Evolutionary conservation across 352 stramenopile genomes (phyloP), one percentile per base, ranked within the genome.

Genomic region (Globisporangium polare): DNA sequence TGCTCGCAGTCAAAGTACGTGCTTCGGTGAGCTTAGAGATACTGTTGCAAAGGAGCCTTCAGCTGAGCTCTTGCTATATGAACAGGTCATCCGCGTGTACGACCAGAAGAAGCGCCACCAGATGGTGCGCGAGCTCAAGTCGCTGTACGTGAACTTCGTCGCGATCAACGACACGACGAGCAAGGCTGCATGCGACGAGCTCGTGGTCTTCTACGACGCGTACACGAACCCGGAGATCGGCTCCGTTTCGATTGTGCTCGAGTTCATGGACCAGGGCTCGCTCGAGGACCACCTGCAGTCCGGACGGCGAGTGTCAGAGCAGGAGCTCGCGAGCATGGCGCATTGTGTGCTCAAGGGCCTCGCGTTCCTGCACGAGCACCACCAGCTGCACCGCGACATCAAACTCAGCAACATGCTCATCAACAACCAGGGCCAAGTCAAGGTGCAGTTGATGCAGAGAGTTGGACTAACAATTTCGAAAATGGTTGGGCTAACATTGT

Each of bases 341-440:
- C 72, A 69, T 4, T 88, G 90, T 35, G 87, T 78, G 5, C 71
- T 98, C 4, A 80, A 88, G 54, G 93, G 91, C 0, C 71, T 98
- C 2, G 72, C 72, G 0, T 98, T 96, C 61, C 60, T 98, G 35
- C 92, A 98, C 60, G 75, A 89, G 31, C 78, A 92, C 54, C 84
- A 94, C 43, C 89, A 97, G 37, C 63, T 98, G 6, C 94, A 98
- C 65, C 85, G 94, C 42, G 94, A 98, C 41, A 97, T 98, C 65
- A 98, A 98, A 62, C 88, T 95, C 20, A 96, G 87, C 62, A 98
- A 98, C 73, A 92, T 98, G 71, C 83, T 98, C 10, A 84, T 98
- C 42, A 97, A 97, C 67, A 73, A 83, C 20, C 65, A 77, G 39
- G 82, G 83, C 0, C 66, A 87, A 62, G 83, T 93, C 58, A 94